A percentile compares a stretch with the other conserved stretches of the same genome.
These are phyloP conservation scores for Leccinum subgranulosum DNA, from an alignment of 768 basidiomycete genomes.

Conservation along the genomic window DNA sequence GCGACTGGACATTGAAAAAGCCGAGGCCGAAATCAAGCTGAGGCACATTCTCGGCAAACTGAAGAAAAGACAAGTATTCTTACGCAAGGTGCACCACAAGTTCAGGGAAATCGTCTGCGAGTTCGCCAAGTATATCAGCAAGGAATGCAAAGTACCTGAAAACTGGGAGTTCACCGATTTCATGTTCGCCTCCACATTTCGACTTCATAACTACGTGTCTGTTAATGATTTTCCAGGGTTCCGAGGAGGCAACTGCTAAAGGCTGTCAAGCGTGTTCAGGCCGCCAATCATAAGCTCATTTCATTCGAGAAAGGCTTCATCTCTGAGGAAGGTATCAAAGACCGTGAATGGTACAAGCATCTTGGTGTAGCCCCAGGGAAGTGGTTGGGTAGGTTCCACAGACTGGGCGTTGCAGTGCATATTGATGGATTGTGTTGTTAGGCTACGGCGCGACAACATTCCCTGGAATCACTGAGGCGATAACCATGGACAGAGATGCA, in stretches of 20 bases:
- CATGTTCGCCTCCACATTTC: constrained; percentile 9
- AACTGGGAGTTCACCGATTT: constrained; percentile 1
- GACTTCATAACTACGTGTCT: not conserved
- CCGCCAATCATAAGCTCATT: constrained; percentile 64
- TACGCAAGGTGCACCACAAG: constrained; percentile 18
- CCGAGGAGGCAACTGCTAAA: constrained; percentile 40
- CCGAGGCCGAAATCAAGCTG: constrained; percentile 49
- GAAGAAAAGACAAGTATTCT: constrained; percentile 24
- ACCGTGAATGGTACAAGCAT: constrained; percentile 86
- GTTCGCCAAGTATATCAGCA: constrained; percentile 33
- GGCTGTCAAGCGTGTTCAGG: constrained; percentile 56
- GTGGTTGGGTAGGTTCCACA: constrained; percentile 60
- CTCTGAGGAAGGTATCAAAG: constrained; percentile 72
- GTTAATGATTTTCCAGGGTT: constrained; percentile 16
- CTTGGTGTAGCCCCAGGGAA: constrained; percentile 90
- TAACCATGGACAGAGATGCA: constrained; percentile 65
- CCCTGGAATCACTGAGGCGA: constrained; percentile 77
- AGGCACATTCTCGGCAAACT: constrained; percentile 40
- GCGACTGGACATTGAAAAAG: constrained; percentile 58
- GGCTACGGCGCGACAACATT: constrained; percentile 87
- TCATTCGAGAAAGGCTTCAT: constrained; percentile 83
- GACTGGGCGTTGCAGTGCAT: not conserved
- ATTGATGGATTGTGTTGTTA: constrained; percentile 25
- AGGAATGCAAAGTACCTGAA: constrained; percentile 16
- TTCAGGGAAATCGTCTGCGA: constrained; percentile 29